Percentiles rank a stretch among this genome's conserved stretches.
Evolutionary conservation across 2,329 filamentous ascomycete genomes (phyloP).

Genomic region (Orbilia quercus): DNA sequence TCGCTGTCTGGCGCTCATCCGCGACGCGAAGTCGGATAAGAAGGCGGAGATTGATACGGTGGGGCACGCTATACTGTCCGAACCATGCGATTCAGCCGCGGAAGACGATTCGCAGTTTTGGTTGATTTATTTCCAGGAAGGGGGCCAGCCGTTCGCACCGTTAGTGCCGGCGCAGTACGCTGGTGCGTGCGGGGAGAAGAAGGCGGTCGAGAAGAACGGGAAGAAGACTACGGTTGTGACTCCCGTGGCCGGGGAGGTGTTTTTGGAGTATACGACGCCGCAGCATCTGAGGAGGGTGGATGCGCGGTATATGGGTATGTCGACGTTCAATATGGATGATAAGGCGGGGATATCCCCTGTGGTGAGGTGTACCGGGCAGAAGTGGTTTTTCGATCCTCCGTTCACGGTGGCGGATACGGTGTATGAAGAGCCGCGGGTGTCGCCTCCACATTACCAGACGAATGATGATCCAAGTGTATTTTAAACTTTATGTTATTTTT

Average conservation of each 20-base stretch:
- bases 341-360: slow-evolving; percentile 20
- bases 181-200: slow-evolving; percentile 1
- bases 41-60: slow-evolving; percentile 19
- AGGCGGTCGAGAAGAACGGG: background rate
- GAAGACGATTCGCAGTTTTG: slow-evolving; percentile 26
- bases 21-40: background rate
- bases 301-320: slow-evolving; percentile 34
- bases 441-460: too few relatives aligned
- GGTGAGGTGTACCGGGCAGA: slow-evolving; percentile 42
- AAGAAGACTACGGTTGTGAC: background rate
- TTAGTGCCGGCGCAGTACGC: slow-evolving; percentile 32
- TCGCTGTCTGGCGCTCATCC: slow-evolving; percentile 24
- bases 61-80: slow-evolving; percentile 7
- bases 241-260: slow-evolving; percentile 21
- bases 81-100: slow-evolving; percentile 18
- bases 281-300: slow-evolving; percentile 39
- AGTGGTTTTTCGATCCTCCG: slow-evolving; percentile 43
- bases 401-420: slow-evolving; percentile 25
- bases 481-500: background rate
- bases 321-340: slow-evolving; percentile 40
- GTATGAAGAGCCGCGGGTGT: slow-evolving; percentile 1
- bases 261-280: slow-evolving; percentile 4
- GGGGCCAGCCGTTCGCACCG: slow-evolving; percentile 25
- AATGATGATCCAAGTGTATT: too few relatives aligned
- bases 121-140: slow-evolving; percentile 27